Percentiles rank a stretch among this genome's conserved stretches.
These are phyloP conservation scores for Cynara cardunculus DNA, from an alignment of 129 eudicot species.

Conservation along the genomic window DNA sequence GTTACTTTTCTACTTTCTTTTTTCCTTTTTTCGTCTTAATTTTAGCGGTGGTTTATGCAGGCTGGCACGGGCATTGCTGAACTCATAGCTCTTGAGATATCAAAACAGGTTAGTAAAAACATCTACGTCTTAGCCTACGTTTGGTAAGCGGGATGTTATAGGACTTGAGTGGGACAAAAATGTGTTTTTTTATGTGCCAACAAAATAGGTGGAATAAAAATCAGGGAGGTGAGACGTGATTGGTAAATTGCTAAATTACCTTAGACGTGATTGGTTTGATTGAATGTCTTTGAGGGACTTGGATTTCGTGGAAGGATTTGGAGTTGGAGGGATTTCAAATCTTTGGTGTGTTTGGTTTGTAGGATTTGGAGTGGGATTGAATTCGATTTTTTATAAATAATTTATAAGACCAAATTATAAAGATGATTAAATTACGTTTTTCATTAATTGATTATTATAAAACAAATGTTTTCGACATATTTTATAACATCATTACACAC, in stretches of 20 bases:
- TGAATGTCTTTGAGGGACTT: not conserved
- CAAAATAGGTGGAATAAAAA: not conserved
- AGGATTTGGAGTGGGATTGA: not conserved
- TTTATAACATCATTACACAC: too few species aligned
- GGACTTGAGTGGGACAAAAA: not conserved
- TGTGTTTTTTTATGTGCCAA: not conserved
- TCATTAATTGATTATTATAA: too few species aligned
- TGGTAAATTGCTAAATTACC: not conserved
- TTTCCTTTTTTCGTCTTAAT: not conserved
- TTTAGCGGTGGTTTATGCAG: constrained; percentile 40
- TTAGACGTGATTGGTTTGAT: too few species aligned
- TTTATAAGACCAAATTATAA: not conserved
- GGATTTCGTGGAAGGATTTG: not conserved
- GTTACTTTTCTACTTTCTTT: not conserved
- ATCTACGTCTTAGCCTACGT: not conserved
- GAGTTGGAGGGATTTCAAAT: not conserved
- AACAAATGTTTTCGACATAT: too few species aligned
- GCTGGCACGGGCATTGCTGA: constrained; percentile 99
- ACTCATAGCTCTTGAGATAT: constrained; percentile 95
- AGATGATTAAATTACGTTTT: too few species aligned
- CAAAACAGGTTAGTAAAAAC: constrained; percentile 72
- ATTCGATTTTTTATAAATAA: too few species aligned
- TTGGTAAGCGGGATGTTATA: too few species aligned
- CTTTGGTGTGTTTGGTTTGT: too few species aligned
- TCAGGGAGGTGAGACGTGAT: not conserved